These are phyloP conservation scores for Flaveria linearis DNA, from an alignment of 129 eudicot genomes.

Conservation along the genomic window DNA sequence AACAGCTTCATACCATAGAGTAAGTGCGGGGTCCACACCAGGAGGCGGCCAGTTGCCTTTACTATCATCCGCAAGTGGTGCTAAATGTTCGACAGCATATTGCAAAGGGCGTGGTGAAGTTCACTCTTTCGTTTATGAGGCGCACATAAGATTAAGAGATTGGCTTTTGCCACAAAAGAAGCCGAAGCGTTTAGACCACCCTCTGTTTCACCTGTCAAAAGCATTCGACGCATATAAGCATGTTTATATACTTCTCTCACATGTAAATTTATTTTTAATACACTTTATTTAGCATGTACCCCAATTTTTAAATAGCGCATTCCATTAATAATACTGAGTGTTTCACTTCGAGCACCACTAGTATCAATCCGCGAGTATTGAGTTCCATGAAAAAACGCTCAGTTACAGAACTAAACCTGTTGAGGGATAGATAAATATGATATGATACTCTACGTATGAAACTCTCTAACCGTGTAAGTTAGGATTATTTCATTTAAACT, in stretches of 20 bases:
- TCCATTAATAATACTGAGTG: conserved; percentile 93
- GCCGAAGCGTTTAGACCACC: conserved; percentile 95
- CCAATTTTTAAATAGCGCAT: conserved; percentile 99
- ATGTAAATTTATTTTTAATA: background rate
- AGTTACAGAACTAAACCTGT: conserved; percentile 93
- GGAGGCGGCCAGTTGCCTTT: conserved; percentile 98
- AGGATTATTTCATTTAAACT: background rate
- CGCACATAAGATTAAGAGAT: conserved; percentile 82
- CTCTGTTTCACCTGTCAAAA: conserved; percentile 82
- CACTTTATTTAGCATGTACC: conserved; percentile 48
- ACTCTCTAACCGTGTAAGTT: conserved; percentile 4
- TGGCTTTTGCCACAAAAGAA: conserved; percentile 97
- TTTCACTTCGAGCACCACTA: conserved; percentile 87
- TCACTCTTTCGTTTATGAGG: conserved; percentile 96
- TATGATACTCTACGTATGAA: background rate
- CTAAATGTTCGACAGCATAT: conserved; percentile 94
- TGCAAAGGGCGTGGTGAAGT: conserved; percentile 95
- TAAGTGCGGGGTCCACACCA: conserved; percentile 90
- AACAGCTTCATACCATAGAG: conserved; percentile 95
- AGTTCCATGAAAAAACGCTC: conserved; percentile 99
- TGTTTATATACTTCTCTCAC: conserved; percentile 13
- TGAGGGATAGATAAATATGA: conserved; percentile 9
- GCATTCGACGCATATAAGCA: conserved; percentile 14
- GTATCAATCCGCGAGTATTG: conserved; percentile 92
- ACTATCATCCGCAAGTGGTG: conserved; percentile 95